Evolutionary conservation across 164 flowering plant genomes (phyloP), one percentile per base, ranked within the genome.

Genomic region (Vitis labrusca): DNA sequence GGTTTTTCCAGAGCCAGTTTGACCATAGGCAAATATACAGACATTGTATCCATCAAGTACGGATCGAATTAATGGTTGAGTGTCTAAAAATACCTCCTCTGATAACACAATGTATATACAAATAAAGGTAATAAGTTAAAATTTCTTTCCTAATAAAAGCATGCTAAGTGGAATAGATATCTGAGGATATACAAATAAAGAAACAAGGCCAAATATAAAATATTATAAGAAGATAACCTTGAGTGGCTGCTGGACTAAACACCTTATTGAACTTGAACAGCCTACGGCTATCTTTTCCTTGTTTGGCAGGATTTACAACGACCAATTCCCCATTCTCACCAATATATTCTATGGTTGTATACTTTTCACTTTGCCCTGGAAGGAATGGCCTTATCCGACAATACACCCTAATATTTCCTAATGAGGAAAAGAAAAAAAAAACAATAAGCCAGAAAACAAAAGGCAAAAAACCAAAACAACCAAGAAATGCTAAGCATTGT

Each of bases 11-110:
- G 89, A 88, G 23, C 91, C 92, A 69, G 92, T 88, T 80, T 88
- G 92, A 65, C 92, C 92, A 77, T 86, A 86, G 13, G 92, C 90
- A 80, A 88, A 86, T 11, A 88, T 88, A 75, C 92, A 88, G 1
- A 88, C 90, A 76, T 85, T 86, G 69, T 73, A 88, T 15, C 92
- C 92, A 82, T 88, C 92, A 29, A 88, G 86, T 50, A 86, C 85
- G 48, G 89, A 85, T 23, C 89, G 77, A 68, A 88, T 84, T 57
- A 88, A 71, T 56, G 90, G 90, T 58, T 77, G 90, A 6, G 92
- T 88, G 66, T 88, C 90, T 48, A 75, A 54, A 76, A 86, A 88
- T 61, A 88, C 88, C 67, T 86, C 88, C 83, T 81, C 92, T 86
- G 84, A 61, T 61, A 23, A 23, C 1, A 61, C 12, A 61, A 9